A percentile compares a stretch with the other conserved stretches of the same genome.
Evolutionary conservation across 2,329 filamentous ascomycete species (phyloP).

Genomic region (Botrytis sinoallii): DNA sequence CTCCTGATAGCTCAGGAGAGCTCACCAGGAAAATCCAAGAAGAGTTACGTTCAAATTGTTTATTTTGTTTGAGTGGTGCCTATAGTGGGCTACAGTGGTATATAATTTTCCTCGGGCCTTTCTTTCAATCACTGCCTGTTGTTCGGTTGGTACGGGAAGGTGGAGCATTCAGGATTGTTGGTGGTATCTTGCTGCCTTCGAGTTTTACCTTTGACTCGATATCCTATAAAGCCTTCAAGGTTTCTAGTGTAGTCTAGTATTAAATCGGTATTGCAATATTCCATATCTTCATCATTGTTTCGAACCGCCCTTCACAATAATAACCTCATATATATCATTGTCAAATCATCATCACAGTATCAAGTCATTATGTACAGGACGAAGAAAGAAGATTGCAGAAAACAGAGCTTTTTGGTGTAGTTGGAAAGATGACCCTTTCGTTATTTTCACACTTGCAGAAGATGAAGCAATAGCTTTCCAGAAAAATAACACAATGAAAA

Average conservation of each 20-base stretch:
- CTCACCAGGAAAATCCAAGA: neutral
- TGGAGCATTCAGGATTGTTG: neutral
- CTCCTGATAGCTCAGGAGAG: neutral
- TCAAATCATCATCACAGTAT: neutral
- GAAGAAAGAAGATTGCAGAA: too few relatives aligned
- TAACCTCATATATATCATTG: neutral
- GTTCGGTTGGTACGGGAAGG: too few relatives aligned
- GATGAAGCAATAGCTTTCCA: neutral
- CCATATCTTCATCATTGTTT: neutral
- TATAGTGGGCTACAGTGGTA: neutral
- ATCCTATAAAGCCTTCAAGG: neutral
- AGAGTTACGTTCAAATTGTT: neutral
- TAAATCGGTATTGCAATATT: neutral
- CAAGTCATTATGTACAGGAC: too few relatives aligned
- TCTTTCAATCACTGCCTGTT: neutral
- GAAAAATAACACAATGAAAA: neutral
- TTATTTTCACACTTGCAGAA: neutral
- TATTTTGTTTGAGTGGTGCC: neutral
- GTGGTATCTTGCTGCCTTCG: neutral
- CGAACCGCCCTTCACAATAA: neutral
- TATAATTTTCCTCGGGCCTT: neutral
- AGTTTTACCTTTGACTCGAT: accelerated
- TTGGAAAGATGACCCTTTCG: accelerated
- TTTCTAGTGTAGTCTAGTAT: neutral
- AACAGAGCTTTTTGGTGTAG: neutral